Conservation (phyloP, 345 rosid genomes). For the Bretschneidera sinensis region DNA sequence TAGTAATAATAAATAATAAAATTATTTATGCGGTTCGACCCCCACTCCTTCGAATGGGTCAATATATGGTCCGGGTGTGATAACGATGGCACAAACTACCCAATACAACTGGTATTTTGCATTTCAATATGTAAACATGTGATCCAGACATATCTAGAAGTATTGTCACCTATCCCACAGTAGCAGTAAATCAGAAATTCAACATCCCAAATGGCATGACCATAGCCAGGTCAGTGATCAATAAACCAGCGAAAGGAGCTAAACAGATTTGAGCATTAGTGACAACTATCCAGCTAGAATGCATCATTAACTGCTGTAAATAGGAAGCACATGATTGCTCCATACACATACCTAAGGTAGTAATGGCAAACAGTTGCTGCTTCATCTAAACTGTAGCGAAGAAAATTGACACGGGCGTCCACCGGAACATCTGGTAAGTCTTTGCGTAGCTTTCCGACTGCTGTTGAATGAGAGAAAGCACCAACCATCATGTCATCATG, state of each 20-base stretch:
- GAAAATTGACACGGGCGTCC: constrained; percentile 62
- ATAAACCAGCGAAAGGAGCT: background rate
- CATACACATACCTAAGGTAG: constrained; percentile 69
- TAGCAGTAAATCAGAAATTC: no score
- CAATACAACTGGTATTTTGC: no score
- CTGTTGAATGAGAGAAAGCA: constrained; percentile 91
- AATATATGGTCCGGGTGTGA: no score
- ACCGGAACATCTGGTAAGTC: constrained; percentile 87
- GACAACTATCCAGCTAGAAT: background rate
- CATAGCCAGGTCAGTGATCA: background rate
- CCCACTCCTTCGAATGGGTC: no score
- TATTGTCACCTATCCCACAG: no score
- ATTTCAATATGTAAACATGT: no score
- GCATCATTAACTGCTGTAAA: background rate
- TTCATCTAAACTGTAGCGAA: constrained; percentile 75
- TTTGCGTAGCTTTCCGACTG: constrained; percentile 85
- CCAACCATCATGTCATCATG: constrained; percentile 96
- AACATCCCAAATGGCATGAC: no score
- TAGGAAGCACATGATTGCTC: background rate
- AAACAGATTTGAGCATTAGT: background rate
- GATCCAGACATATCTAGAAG: no score
- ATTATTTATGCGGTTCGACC: no score
- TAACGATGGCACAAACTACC: no score
- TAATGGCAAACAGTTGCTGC: constrained; percentile 87
- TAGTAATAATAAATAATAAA: no score